Percentiles rank a stretch among this genome's conserved stretches.
phyloP scores from a whole-genome alignment of 345 rosid species.

The Corymbia maculata region DNA sequence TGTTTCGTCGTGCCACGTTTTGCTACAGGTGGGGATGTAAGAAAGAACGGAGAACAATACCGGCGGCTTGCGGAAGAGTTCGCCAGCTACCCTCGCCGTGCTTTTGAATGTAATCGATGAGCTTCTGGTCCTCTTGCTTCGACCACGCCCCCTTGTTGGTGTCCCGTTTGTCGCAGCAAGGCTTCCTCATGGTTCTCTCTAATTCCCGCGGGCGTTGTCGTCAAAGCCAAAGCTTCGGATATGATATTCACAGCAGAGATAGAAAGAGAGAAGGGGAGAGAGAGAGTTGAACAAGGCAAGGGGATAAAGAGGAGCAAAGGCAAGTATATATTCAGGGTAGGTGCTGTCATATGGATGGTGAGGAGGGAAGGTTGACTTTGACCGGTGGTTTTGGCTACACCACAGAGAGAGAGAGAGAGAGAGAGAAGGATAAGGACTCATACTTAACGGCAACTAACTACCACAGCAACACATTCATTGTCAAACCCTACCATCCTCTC shows the following conservation, averaged over 20 bases:
- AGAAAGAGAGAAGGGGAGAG: neutral
- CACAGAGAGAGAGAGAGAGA: neutral
- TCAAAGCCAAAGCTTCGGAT: neutral
- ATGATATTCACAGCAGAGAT: neutral
- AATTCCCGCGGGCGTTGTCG: too few species aligned
- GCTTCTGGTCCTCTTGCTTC: conserved; percentile 35
- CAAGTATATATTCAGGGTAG: neutral
- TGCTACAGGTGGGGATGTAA: neutral
- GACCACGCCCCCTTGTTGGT: conserved; percentile 40
- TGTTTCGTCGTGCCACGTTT: neutral
- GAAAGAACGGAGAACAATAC: neutral
- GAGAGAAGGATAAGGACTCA: neutral
- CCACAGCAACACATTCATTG: neutral
- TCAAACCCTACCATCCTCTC: neutral
- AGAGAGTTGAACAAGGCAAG: neutral
- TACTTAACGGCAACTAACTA: neutral
- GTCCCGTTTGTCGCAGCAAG: conserved; percentile 26
- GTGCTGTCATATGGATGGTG: neutral
- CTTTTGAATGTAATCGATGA: conserved; percentile 21
- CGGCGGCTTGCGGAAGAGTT: conserved; percentile 33
- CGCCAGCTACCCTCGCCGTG: conserved; percentile 44
- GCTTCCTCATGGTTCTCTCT: conserved; percentile 18
- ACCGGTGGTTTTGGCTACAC: conserved; percentile 26
- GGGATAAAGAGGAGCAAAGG: neutral
- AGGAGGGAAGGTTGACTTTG: conserved; percentile 16